These are phyloP conservation scores for Arthroderma sp. DNA, from an alignment of 2,329 filamentous ascomycete genomes.

Conservation along the genomic window DNA sequence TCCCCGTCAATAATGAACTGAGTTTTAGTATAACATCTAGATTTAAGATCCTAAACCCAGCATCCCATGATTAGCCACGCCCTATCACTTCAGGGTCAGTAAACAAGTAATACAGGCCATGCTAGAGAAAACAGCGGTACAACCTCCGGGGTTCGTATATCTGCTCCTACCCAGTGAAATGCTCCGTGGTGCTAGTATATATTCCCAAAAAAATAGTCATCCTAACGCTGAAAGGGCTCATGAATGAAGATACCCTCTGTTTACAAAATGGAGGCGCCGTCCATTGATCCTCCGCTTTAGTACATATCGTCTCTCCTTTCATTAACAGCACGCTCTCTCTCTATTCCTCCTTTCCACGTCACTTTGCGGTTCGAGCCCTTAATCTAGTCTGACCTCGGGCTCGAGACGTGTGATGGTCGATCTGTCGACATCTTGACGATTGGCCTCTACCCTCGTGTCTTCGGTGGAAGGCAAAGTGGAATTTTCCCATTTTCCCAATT, in stretches of 20 bases:
- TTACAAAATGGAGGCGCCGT: background rate
- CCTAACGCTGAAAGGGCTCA: background rate
- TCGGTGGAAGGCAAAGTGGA: too few relatives aligned
- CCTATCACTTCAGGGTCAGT: background rate
- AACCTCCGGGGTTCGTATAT: background rate
- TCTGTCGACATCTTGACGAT: background rate
- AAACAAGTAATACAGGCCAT: background rate
- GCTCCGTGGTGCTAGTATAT: background rate
- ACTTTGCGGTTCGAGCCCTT: background rate
- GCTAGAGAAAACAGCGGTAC: background rate
- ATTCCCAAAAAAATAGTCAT: background rate
- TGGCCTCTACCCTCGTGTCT: background rate
- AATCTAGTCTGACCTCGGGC: background rate
- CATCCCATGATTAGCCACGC: background rate
- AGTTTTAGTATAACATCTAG: background rate
- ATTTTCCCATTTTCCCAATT: too few relatives aligned
- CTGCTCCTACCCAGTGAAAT: background rate
- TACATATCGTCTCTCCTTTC: background rate
- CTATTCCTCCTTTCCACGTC: background rate
- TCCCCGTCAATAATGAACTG: background rate
- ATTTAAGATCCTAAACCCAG: background rate
- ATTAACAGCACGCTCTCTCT: background rate
- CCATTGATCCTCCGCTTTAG: background rate
- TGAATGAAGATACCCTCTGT: background rate
- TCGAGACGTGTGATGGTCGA: background rate